A percentile compares a stretch with the other conserved stretches of the same genome.
Evolutionary conservation across 805 yeast species (phyloP).

Genomic region (Candida vaughaniae): DNA sequence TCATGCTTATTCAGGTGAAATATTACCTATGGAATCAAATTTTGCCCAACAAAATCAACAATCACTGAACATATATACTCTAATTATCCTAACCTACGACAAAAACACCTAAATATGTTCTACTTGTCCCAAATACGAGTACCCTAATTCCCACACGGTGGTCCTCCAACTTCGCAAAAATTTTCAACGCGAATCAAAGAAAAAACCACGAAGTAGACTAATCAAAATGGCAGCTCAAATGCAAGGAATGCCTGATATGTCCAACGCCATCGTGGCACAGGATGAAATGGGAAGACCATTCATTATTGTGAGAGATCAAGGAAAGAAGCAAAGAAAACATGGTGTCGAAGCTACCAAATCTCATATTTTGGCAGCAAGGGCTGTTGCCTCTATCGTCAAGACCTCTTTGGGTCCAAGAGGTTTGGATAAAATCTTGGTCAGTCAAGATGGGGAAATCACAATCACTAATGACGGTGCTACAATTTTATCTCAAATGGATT

Average conservation of each 20-base stretch:
- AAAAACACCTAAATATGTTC: too few species aligned
- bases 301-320: constrained; percentile 88
- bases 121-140: too few species aligned
- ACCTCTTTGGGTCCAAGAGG: constrained; percentile 98
- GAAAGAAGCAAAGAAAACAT: constrained; percentile 66
- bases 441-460: constrained; percentile 97
- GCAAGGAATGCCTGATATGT: constrained; percentile 78
- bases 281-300: constrained; percentile 99
- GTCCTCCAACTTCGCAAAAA: too few species aligned
- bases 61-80: too few species aligned
- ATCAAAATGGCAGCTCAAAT: constrained; percentile 16
- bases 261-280: constrained; percentile 98
- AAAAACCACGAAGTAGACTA: too few species aligned
- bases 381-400: constrained; percentile 88
- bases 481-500: constrained; percentile 90
- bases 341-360: constrained; percentile 57
- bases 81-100: too few species aligned
- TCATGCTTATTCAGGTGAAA: too few species aligned
- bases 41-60: too few species aligned
- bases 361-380: constrained; percentile 91
- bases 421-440: constrained; percentile 90
- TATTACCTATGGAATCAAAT: too few species aligned
- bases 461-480: constrained; percentile 99
- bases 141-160: too few species aligned
- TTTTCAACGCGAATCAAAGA: constrained; percentile 14